Base-by-base conservation (phyloP, 768 basidiomycete genomes). In the Suillus sp. region DNA sequence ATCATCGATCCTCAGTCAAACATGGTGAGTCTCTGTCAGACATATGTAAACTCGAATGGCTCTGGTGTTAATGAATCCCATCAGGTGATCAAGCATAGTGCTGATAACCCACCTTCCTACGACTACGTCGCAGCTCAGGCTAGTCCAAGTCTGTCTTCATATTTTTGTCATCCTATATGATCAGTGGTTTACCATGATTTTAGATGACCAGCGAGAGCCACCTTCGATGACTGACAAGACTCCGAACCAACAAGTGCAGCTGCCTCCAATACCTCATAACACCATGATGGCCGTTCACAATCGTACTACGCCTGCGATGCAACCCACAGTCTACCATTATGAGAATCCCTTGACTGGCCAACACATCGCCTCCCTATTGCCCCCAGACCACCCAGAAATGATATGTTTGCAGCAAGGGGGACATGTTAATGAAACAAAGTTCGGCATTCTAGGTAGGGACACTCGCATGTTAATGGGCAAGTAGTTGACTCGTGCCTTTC, bases 301-400 rank as follows among this genome's bases (percentile, higher is more conserved):
- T 14, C 57, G 43, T 30, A 63, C 72, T 13, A 60, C 76, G 10
- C 74, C 74, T 5, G 68, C 69, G 18, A 80, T 78, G 68, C 67
- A 79, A 51, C 85, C 87, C 9, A 81, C 77, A 3, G 79, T 92
- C 6, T 90, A 88, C 71, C 84, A 89, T 75, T 93, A 92, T 72
- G 74, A 83, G 60, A 85, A 90, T 72, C 87, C 89, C 1, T 30
- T 50, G 1, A 91, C 87, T 0, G 81, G 84, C 7, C 81, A 89
- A 53, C 78, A 79, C 22, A 64, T 90, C 34, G 79, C 84, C 2
- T 89, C 92, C 0, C 73, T 88, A 3, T 78, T 92, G 2, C 89
- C 92, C 0, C 93, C 93, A 1, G 80, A 84, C 63, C 89, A 94
- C 70, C 93, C 92, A 0, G 86, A 92, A 75, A 94, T 93, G 92